Evolutionary conservation across 1,139 yeast genomes (phyloP), one percentile per base, ranked within the genome.

Genomic region (Scheffersomyces titani): DNA sequence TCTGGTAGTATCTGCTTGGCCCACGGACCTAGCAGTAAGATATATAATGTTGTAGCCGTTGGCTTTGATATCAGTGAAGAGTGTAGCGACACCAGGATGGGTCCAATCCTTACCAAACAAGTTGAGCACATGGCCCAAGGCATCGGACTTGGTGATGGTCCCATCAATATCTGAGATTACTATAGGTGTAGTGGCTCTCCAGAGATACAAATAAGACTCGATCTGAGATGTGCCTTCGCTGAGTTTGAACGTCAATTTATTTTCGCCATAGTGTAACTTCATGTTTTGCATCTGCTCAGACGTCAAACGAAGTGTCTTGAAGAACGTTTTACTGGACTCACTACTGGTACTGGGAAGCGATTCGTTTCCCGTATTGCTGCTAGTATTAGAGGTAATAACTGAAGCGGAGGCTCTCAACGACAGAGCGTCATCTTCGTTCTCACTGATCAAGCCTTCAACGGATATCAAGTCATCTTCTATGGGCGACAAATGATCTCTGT

Each of bases 151-250:
- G 30, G 99, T 96, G 63, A 96, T 96, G 1, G 99, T 96, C 19
- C 99, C 99, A 72, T 96, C 99, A 59, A 96, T 94, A 74, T 96
- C 99, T 9, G 98, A 92, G 48, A 94, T 94, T 4, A 96, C 99
- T 54, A 94, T 90, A 1, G 98, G 98, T 0, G 89, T 88, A 57
- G 86, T 81, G 63, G 89, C 82, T 62, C 87, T 87, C 99, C 99
- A 94, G 53, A 92, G 82, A 67, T 82, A 94, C 58, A 96, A 78
- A 62, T 89, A 85, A 0, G 97, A 87, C 11, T 79, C 78, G 19
- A 94, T 85, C 51, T 87, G 81, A 0, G 98, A 92, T 61, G 86
- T 88, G 47, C 97, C 96, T 63, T 88, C 88, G 61, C 89, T 88
- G 49, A 93, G 92, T 52, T 89, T 86, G 70, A 93, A 96, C 54